Percentiles rank a stretch among this genome's conserved stretches.
Conservation (phyloP, 495 filamentous ascomycete genomes). For the Letharia columbiana region DNA sequence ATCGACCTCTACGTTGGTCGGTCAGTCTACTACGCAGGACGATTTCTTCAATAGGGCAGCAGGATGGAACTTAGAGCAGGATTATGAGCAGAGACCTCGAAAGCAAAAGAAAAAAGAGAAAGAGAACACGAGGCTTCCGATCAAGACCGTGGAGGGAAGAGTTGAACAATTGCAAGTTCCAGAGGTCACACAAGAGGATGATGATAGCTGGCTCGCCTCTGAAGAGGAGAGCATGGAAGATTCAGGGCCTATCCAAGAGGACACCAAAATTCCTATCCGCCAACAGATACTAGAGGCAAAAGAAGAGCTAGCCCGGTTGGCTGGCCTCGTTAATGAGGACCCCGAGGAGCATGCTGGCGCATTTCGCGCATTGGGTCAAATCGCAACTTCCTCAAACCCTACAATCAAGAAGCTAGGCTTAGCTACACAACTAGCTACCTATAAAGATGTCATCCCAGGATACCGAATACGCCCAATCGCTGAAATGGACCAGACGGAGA, state of each 20-base stretch:
- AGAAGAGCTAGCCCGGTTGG: slow-evolving; percentile 82
- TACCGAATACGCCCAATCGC: slow-evolving; percentile 81
- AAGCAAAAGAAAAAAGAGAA: slow-evolving; percentile 65
- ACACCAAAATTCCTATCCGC: slow-evolving; percentile 57
- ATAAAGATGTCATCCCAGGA: slow-evolving; percentile 90
- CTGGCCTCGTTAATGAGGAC: slow-evolving; percentile 74
- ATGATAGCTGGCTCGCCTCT: slow-evolving; percentile 45
- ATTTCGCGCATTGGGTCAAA: slow-evolving; percentile 66
- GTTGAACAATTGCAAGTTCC: slow-evolving; percentile 50
- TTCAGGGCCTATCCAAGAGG: slow-evolving; percentile 36
- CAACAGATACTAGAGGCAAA: slow-evolving; percentile 80
- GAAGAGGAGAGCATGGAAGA: slow-evolving; percentile 38
- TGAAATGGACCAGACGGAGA: slow-evolving; percentile 62
- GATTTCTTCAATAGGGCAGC: slow-evolving; percentile 38
- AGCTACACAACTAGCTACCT: slow-evolving; percentile 80
- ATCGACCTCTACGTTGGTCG: slow-evolving; percentile 29
- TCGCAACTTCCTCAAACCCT: slow-evolving; percentile 56
- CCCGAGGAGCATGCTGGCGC: slow-evolving; percentile 80
- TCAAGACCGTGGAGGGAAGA: slow-evolving; percentile 69
- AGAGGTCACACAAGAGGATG: slow-evolving; percentile 38
- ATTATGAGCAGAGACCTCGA: slow-evolving; percentile 73
- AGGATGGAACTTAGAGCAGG: slow-evolving; percentile 82
- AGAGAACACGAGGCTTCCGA: slow-evolving; percentile 67
- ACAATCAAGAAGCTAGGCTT: slow-evolving; percentile 77
- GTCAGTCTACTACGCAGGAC: slow-evolving; percentile 21